Evolutionary conservation across 768 basidiomycete species (phyloP), one percentile per base, ranked within the genome.

Genomic region (Pisolithus microcarpus): DNA sequence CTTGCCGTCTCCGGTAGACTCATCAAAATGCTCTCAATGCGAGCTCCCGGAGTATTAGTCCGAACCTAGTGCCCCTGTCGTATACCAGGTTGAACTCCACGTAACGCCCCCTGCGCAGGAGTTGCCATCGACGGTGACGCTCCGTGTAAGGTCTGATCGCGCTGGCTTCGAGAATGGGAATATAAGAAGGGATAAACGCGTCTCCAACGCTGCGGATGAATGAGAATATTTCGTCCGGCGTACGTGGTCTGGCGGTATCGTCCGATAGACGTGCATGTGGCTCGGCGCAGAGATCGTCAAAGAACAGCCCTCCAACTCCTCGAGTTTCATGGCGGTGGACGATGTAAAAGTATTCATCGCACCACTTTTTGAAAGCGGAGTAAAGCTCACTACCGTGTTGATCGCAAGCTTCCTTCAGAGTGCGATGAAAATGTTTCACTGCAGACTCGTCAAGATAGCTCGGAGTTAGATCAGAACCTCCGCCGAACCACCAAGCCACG

Each of bases 401-500:
- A 58, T 87, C 85, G 66, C 91, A 94, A 1, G 87, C 88, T 7
- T 63, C 64, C 64, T 89, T 85, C 56, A 94, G 67, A 2, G 84
- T 84, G 16, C 62, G 55, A 72, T 99, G 96, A 72, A 98, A 99
- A 64, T 93, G 91, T 19, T 66, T 62, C 10, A 82, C 91, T 64
- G 98, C 96, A 51, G 87, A 87, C 51, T 84, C 82, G 70, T 84
- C 91, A 16, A 98, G 79, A 67, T 97, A 97, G 4, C 86, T 85
- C 1, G 95, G 95, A 0, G 96, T 99, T 30, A 98, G 77, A 65
- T 99, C 95, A 7, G 82, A 84, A 7, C 95, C 95, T 31, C 96
- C 96, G 18, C 96, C 95, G 63, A 98, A 99, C 96, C 95, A 99
- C 93, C 94, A 97, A 24, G 92, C 84, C 38, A 93, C 70, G 18